Evolutionary conservation across 306 rosid species (phyloP), one percentile per base, ranked within the genome.

Genomic region (Potentilla sterilis): DNA sequence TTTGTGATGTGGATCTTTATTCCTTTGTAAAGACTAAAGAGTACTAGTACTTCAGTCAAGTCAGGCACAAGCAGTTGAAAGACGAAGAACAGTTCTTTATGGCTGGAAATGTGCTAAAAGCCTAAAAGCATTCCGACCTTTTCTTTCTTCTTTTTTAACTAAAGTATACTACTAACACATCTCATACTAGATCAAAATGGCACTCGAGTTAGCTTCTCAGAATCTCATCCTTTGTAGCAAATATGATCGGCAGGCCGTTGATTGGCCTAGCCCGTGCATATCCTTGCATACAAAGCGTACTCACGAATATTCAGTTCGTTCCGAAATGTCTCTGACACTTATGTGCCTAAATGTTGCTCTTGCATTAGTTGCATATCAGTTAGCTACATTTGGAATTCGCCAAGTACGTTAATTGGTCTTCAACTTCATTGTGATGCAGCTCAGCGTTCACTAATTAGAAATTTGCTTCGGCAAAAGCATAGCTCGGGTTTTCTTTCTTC

Each of bases 61-160:
- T 47, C 69, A 19, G n/a, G 67, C 40, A 62, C 42, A 62, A 62
- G 42, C 47, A 64, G 69, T 64, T 18, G 46, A 64, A 64, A 64
- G 69, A 37, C 24, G 46, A 64, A 41, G 14, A 37, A 18, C 69
- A 37, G 7, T 65, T 65, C 47, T 38, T 65, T 65, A 65, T 15
- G 38, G 65, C 38, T 11, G 65, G 65, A 55, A 55, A 55, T 55
- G 62, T 21, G 62, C 62, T 59, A 59, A 59, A 59, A 13, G 37
- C 40, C 66, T 32, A 32, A 59, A 32, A 59, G 19, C 19, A 59
- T 59, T 28, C 40, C 40, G 19, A 12, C 66, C 18, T 12, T 32
- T 59, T 28, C 9, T 28, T 59, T 28, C 40, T 59, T 24, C 2
- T 58, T 59, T 28, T 59, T 59, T 28, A 10, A 22, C 38, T 21